Evolutionary conservation across 441 rosid species (phyloP).

Genomic region (Pelargonium fulgidum): DNA sequence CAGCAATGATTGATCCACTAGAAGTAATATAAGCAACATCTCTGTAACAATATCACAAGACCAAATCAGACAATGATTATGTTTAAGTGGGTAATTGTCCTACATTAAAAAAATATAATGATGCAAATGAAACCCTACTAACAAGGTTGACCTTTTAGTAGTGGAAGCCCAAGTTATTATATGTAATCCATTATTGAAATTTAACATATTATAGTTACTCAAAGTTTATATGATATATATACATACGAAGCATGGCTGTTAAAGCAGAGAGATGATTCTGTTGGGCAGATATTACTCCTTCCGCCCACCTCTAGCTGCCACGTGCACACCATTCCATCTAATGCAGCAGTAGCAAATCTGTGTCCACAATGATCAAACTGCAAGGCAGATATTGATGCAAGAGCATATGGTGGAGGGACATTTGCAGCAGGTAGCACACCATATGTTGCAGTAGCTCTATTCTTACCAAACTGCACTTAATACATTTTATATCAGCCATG

Average conservation of each 20-base stretch:
- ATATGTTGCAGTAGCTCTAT: constrained; percentile 81
- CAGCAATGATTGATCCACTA: constrained; percentile 89
- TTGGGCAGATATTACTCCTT: constrained; percentile 71
- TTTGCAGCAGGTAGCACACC: constrained; percentile 86
- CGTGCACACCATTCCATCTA: constrained; percentile 84
- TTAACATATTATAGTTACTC: not conserved
- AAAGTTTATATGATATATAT: constrained; percentile 16
- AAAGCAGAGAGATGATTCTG: constrained; percentile 90
- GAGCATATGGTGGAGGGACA: constrained; percentile 85
- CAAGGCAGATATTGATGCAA: constrained; percentile 81
- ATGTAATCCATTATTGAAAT: too few species aligned
- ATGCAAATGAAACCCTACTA: too few species aligned
- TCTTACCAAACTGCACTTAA: constrained; percentile 65
- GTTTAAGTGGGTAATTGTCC: too few species aligned
- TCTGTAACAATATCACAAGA: constrained; percentile 39
- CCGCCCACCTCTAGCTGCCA: constrained; percentile 98
- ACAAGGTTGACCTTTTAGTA: too few species aligned
- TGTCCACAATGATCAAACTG: constrained; percentile 85
- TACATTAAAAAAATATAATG: too few species aligned
- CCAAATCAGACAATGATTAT: not conserved
- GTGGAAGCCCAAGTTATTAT: too few species aligned
- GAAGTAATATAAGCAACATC: constrained; percentile 77
- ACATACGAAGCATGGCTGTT: constrained; percentile 77
- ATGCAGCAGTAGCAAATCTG: constrained; percentile 82
- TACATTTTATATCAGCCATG: constrained; percentile 27